Evolutionary conservation across 257 asterid genomes (phyloP).

Genomic region (Cordia subcordata): DNA sequence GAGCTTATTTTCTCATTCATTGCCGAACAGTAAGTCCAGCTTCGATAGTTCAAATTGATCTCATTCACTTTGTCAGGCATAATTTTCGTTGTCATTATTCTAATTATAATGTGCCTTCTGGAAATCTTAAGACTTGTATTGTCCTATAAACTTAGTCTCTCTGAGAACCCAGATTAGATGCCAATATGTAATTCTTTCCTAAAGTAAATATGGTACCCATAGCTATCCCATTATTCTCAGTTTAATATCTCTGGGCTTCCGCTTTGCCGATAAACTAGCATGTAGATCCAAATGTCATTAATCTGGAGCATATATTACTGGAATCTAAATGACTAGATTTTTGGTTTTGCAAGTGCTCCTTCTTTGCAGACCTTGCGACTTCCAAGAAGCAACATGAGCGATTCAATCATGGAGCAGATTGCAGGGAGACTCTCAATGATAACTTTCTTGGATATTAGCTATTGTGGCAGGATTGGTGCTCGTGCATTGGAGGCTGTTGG

Average conservation of each 20-base stretch:
- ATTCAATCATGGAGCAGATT: constrained; percentile 18
- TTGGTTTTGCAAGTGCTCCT: constrained; percentile 25
- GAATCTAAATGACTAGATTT: not conserved
- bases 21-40: constrained; percentile 29
- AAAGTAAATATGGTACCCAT: too few species aligned
- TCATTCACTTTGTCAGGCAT: not conserved
- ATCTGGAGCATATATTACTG: too few species aligned
- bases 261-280: too few species aligned
- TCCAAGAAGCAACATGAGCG: constrained; percentile 26
- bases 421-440: constrained; percentile 24
- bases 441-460: constrained; percentile 37
- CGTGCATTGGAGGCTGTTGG: constrained; percentile 27
- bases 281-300: too few species aligned
- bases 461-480: constrained; percentile 30
- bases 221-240: not conserved
- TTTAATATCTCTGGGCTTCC: not conserved
- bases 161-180: too few species aligned
- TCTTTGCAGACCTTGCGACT: constrained; percentile 30
- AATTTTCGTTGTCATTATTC: not conserved
- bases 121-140: too few species aligned
- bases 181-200: too few species aligned
- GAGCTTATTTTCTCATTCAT: constrained; percentile 26
- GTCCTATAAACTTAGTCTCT: too few species aligned
- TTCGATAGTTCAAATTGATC: not conserved
- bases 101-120: too few species aligned